Evolutionary conservation across 108 stramenopile species (phyloP), one percentile per base, ranked within the genome.

Genomic region (Pelagomonas calceolata): DNA sequence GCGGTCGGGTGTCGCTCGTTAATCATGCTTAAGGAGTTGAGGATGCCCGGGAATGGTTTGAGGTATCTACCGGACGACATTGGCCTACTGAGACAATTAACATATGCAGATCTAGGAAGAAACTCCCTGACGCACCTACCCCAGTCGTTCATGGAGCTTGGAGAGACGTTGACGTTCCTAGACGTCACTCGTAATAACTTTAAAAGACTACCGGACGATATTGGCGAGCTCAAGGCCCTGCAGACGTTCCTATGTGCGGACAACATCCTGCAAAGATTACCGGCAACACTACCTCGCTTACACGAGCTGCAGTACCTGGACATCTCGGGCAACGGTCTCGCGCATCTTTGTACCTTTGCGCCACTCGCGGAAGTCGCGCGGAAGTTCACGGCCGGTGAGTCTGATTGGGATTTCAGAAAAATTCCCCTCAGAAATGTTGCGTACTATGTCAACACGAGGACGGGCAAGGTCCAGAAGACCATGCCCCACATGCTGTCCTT

Each of bases 221-320:
- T 75, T 26, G 68, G 44, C 17, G 34, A 30, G 36, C 32, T 68
- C 21, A 17, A 9, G 68, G 4, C 36, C 4, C 60, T 75, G 46
- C 46, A 68, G 46, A 30, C 44, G 34, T 51, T 75, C 4, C 17
- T 32, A 39, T 33, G 68, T 17, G 34, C 74, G 45, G 35, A 36
- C 68, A 75, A 75, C 65, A 46, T 68, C 32, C 12, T 73, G 30
- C 31, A 68, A 4, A 60, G 34, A 0, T 36, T 73, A 0, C 73
- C 73, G 32, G 18, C 36, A 14, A 68, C 68, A 12, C 43, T 73
- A 34, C 67, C 73, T 0, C 32, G 34, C 4, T 29, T 73, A 3
- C 32, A 68, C 16, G 35, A 51, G 3, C 36, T 73, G 9, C 4
- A 39, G 34, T 29, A 35, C 21, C 37, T 73, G 12, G 73, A 73